Conservation (phyloP, 1,284 basidiomycete species). For the Cutaneotrichosporon arboriforme region DNA sequence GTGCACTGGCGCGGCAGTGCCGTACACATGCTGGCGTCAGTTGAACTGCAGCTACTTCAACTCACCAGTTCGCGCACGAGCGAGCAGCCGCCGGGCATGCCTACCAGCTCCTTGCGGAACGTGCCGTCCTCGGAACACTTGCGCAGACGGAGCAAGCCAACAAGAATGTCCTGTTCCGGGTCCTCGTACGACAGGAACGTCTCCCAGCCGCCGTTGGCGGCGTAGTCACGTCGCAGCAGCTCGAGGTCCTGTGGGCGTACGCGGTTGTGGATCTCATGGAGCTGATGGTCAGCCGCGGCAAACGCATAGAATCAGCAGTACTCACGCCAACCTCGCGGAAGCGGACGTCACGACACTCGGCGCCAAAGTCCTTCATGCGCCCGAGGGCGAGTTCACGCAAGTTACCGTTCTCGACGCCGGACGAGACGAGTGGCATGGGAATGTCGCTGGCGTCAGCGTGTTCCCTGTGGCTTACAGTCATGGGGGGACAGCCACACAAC, state of each 20-base stretch:
- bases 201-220: slow-evolving; percentile 98
- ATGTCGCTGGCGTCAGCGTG: slow-evolving; percentile 64
- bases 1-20: slow-evolving; percentile 95
- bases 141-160: slow-evolving; percentile 84
- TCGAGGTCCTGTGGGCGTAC: slow-evolving; percentile 94
- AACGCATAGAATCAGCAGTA: slow-evolving; percentile 19
- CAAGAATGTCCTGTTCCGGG: slow-evolving; percentile 90
- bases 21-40: slow-evolving; percentile 73
- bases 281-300: slow-evolving; percentile 54
- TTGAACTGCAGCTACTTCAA: not conserved
- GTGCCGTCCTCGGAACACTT: slow-evolving; percentile 96
- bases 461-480: too few species aligned
- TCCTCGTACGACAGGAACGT: slow-evolving; percentile 99
- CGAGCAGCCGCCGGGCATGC: slow-evolving; percentile 72
- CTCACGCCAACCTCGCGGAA: slow-evolving; percentile 95
- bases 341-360: slow-evolving; percentile 93
- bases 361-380: slow-evolving; percentile 98
- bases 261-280: slow-evolving; percentile 98
- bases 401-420: slow-evolving; percentile 98
- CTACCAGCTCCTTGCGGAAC: slow-evolving; percentile 86
- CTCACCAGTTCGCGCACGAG: slow-evolving; percentile 79
- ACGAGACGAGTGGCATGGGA: slow-evolving; percentile 87
- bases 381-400: slow-evolving; percentile 91
- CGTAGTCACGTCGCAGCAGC: slow-evolving; percentile 92
- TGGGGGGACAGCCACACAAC: too few species aligned